These are phyloP conservation scores for Allium sativum DNA, from an alignment of 106 monocot genomes.

Conservation along the genomic window DNA sequence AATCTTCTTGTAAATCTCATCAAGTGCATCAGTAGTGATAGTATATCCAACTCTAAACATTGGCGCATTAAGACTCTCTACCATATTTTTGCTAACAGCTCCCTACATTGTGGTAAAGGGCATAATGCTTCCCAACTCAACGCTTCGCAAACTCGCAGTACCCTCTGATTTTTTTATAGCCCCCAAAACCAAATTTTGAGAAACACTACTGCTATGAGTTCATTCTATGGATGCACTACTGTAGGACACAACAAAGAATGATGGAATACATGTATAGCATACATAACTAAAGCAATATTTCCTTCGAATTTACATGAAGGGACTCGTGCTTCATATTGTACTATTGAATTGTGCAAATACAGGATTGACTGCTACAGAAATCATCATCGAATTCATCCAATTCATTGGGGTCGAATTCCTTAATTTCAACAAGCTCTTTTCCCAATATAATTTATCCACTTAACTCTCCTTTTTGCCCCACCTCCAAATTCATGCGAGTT, in stretches of 20 bases:
- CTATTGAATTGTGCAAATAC: too few species aligned
- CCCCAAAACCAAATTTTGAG: neutral
- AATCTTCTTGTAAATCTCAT: slow-evolving; percentile 83
- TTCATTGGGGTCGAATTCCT: slow-evolving; percentile 41
- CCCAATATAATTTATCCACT: slow-evolving; percentile 55
- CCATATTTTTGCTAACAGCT: slow-evolving; percentile 81
- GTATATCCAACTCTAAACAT: slow-evolving; percentile 92
- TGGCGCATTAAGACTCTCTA: slow-evolving; percentile 71
- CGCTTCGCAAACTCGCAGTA: slow-evolving; percentile 8
- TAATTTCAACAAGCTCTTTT: slow-evolving; percentile 52
- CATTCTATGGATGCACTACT: too few species aligned
- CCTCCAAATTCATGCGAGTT: slow-evolving; percentile 9
- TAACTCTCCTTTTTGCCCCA: slow-evolving; percentile 26
- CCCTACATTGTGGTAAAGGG: slow-evolving; percentile 91
- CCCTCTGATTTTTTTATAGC: neutral
- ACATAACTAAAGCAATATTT: too few species aligned
- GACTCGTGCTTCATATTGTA: too few species aligned
- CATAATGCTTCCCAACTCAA: slow-evolving; percentile 48
- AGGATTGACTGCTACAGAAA: too few species aligned
- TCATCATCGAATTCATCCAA: too few species aligned
- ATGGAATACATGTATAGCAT: too few species aligned
- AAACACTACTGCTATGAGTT: slow-evolving; percentile 25
- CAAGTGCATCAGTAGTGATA: slow-evolving; percentile 73
- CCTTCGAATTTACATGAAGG: too few species aligned
- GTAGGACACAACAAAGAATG: too few species aligned